Evolutionary conservation across 164 flowering plant species (phyloP).

Genomic region (Hamamelis virginiana): DNA sequence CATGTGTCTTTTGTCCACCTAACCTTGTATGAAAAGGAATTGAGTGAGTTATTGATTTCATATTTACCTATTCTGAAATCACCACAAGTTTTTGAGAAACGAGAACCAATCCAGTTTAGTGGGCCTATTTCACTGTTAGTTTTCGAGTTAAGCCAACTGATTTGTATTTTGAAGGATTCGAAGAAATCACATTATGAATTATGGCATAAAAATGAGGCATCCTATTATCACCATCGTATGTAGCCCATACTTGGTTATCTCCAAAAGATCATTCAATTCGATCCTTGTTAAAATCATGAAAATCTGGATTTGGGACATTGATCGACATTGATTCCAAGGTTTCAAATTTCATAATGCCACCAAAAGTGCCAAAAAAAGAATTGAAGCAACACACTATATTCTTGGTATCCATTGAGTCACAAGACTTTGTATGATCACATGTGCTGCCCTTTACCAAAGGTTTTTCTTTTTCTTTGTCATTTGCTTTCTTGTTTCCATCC

Average conservation of each 20-base stretch:
- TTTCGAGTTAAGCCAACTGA: constrained; percentile 72
- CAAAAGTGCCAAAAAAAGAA: constrained; percentile 11
- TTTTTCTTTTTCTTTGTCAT: constrained; percentile 18
- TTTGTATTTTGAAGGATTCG: constrained; percentile 64
- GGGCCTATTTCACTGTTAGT: constrained; percentile 59
- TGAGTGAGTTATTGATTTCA: constrained; percentile 44
- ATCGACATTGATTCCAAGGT: constrained; percentile 36
- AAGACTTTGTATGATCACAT: constrained; percentile 16
- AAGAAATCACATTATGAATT: constrained; percentile 54
- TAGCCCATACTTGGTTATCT: constrained; percentile 75
- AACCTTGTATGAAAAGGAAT: constrained; percentile 72
- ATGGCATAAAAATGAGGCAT: constrained; percentile 81
- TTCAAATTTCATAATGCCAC: constrained; percentile 19
- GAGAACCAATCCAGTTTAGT: constrained; percentile 61
- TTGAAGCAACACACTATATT: constrained; percentile 8
- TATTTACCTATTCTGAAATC: constrained; percentile 60
- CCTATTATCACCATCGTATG: constrained; percentile 72
- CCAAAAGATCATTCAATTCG: constrained; percentile 59
- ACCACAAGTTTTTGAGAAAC: constrained; percentile 71
- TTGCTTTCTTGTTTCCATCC: constrained; percentile 18
- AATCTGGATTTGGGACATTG: constrained; percentile 66
- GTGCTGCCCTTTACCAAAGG: constrained; percentile 9
- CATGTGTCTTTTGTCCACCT: constrained; percentile 49
- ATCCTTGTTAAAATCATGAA: constrained; percentile 69
- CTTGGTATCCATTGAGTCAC: constrained; percentile 10